Base-by-base conservation (phyloP, 441 rosid genomes). In the Erysimum cheiri region DNA sequence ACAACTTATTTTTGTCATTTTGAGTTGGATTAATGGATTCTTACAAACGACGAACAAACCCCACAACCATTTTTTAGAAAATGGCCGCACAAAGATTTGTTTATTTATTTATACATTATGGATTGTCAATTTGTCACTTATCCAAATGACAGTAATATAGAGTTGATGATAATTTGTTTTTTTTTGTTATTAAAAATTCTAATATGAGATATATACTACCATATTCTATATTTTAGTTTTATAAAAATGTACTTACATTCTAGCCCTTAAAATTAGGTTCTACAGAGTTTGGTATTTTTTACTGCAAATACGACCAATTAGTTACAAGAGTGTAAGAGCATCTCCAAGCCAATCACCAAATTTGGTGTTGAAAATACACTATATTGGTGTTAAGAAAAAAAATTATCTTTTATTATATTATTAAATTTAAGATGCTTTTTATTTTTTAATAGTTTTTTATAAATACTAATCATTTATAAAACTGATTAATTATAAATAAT, bases 321-420 rank as follows among this genome's bases (percentile, higher is more conserved):
- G 44, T 72, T 65, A 47, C 49, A 17, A 29, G 58, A 56, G 58
- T 72, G 70, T 55, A 19, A 19, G 22, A 19, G 22, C 22, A 19
- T 19, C 22, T 19, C 22, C 22, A 19, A 19, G 1, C 22, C 22
- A 19, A 19, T 0, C 22, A 19, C 22, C 22, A 19, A 19, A 19
- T 19, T 19, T 19, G 22, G 22, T 19, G 22, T 19, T 19, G 22
- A 19, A 19, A 19, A 19, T 19, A 19, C 22, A 19, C 22, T 19
- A 19, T 19, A 1, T 19, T 19, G 1, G 22, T 1, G 1, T 19
- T 19, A 19, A 19, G 1, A 19, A 19, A 1, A 19, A 19, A n/a
- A n/a, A n/a, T n/a, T 19, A 19, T 19, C 1, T 19, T 19, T 19
- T 19, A 19, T 19, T 19, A 19, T 19, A 19, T 19, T 19, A 19